Evolutionary conservation across 2,329 filamentous ascomycete genomes (phyloP), one percentile per base, ranked within the genome.

Genomic region (Amauroascus verrucosus): DNA sequence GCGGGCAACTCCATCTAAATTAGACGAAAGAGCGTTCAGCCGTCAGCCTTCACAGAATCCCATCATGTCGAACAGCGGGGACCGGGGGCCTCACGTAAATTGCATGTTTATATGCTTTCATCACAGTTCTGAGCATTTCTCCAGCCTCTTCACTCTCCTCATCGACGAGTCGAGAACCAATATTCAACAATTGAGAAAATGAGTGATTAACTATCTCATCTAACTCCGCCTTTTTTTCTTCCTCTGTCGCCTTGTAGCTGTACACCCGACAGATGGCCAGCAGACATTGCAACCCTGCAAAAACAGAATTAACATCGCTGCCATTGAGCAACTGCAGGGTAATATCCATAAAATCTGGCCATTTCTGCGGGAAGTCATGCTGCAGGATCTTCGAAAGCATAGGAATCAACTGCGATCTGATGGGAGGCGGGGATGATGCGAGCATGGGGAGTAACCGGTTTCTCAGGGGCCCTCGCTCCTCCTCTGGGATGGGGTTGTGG

Each of bases 41-140:
- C 35, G 26, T 51, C 32, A 45, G 47, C 16, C 24, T 44, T 13
- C 22, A 48, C 16, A 5, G 22, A 13, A 38, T 6, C 26, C 5
- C 32, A 14, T 38, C 35, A 26, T 22, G 40, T 33, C 2, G 9
- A 55, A 30, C 9, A 45, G 30, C 4, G 8, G 16, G n/a, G 32
- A 30, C 24, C 5, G 9, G 13, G 20, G 8, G 55, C 75, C 84
- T 65, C 75, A 95, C 87, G 78, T 94, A 98, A 64, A 94, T 95
- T 46, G 93, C 90, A 73, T 98, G 91, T 75, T 98, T 98, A 74
- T 95, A 98, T 35, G 89, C 85, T 76, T 98, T 98, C 65, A 98
- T 79, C 53, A 94, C 88, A 55, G 94, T 84, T 67, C 94, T 86
- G 61, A 98, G 77, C 86, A 98, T 97, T 74, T 97, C 93, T 56